Base-by-base conservation (phyloP, 2,329 filamentous ascomycete genomes). In the Hypoxylon sp. region DNA sequence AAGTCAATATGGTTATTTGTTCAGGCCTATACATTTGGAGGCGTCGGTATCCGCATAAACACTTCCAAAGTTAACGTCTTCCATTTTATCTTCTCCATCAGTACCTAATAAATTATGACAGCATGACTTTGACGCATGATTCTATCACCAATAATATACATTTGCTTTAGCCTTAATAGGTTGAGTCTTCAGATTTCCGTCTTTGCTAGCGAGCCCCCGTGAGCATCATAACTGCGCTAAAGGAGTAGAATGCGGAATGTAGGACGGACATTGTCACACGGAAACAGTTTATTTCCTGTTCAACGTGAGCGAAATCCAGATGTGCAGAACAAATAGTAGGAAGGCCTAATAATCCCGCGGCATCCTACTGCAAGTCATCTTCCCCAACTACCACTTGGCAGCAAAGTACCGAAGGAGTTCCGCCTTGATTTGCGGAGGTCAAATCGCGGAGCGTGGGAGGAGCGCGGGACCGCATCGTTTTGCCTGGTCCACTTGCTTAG, bases 281-380 rank as follows among this genome's bases (percentile, higher is more conserved):
- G 42, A 31, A 19, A 31, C 6, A 10, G 22, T 54, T 35, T 14
- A 11, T 17, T 64, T 55, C 60, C 29, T 48, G 33, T 47, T 65
- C 33, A 13, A 42, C 22, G 52, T 46, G 22, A 17, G 42, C 42
- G 33, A 37, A 56, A 56, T 68, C 53, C 37, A 59, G 31, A 55
- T 17, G 39, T 60, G 26, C 22, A 48, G 19, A 47, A 62, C 19
- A 22, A 55, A n/a, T 39, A 26, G 29, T 52, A 57, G 51, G n/a
- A 62, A 62, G 14, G 31, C 44, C 51, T 46, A 29, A 46, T 56
- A 57, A 47, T 57, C 47, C 52, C 50, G 47, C 48, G 31, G 24
- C 51, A 53, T 54, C 48, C 57, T 62, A 47, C 67, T 65, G 61
- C 57, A 67, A 63, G 56, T 60, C 64, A 68, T 70, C 11, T 39